phyloP scores from a whole-genome alignment of 176 grass and related monocot genomes.

The Avena insularis region DNA sequence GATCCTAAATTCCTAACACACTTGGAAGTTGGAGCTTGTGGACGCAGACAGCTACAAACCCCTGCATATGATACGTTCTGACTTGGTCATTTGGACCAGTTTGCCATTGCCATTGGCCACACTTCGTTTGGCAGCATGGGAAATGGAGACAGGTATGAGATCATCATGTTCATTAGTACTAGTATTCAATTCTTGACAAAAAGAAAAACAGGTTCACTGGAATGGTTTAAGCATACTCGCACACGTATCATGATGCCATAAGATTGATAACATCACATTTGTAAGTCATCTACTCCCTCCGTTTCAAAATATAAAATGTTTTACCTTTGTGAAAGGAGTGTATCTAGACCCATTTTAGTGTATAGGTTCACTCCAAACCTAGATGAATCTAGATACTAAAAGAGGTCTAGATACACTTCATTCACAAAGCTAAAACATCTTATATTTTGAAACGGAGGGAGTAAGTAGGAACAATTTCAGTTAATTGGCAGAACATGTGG shows the following conservation, averaged over 20 bases:
- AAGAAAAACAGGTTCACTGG: too few relatives aligned
- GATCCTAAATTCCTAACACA: slow-evolving; percentile 47
- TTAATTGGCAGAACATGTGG: neutral
- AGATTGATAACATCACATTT: neutral
- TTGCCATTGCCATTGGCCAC: slow-evolving; percentile 1
- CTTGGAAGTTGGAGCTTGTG: neutral
- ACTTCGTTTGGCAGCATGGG: slow-evolving; percentile 30
- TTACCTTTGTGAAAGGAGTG: too few relatives aligned
- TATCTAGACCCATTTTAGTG: too few relatives aligned
- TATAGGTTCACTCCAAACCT: too few relatives aligned
- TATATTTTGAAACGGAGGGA: too few relatives aligned
- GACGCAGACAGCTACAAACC: slow-evolving; percentile 10
- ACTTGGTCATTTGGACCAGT: slow-evolving; percentile 35
- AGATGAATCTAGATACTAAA: too few relatives aligned
- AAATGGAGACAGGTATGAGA: slow-evolving; percentile 30
- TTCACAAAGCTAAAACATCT: too few relatives aligned
- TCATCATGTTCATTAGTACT: neutral
- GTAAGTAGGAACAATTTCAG: too few relatives aligned
- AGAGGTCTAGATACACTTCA: too few relatives aligned
- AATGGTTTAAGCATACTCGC: too few relatives aligned
- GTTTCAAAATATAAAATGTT: too few relatives aligned
- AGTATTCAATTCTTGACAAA: neutral
- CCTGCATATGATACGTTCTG: neutral
- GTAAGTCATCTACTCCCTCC: neutral
- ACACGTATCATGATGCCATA: neutral